A percentile compares a stretch with the other conserved stretches of the same genome.
Evolutionary conservation across 108 stramenopile species (phyloP).

Genomic region (Nannochloropsis salina): DNA sequence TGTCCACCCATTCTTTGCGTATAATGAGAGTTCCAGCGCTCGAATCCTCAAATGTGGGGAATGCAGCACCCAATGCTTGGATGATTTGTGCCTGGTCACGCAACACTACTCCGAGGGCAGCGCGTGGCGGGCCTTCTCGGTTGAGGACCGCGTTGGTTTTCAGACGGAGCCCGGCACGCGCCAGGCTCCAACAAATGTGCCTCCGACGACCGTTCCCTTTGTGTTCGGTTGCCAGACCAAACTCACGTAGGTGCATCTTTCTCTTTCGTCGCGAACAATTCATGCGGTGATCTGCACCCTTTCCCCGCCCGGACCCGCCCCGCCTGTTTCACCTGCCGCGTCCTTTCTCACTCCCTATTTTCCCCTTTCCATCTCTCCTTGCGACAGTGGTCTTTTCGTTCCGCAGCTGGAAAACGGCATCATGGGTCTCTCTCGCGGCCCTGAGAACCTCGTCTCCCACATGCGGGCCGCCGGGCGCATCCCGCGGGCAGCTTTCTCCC

Average conservation of each 20-base stretch:
- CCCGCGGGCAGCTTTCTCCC: background rate
- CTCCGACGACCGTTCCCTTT: background rate
- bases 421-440: slow-evolving; percentile 9
- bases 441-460: background rate
- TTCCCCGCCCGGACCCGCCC: no score
- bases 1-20: slow-evolving; percentile 16
- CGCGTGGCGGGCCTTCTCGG: background rate
- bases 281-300: no score
- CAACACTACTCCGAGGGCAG: background rate
- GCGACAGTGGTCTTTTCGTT: background rate
- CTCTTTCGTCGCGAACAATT: background rate
- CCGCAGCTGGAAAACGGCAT: slow-evolving; percentile 4
- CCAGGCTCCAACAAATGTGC: no score
- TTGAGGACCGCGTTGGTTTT: background rate
- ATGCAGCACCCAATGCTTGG: background rate
- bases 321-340: background rate
- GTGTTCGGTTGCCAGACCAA: slow-evolving; percentile 14
- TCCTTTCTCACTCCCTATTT: background rate
- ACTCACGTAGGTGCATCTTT: background rate
- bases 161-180: background rate
- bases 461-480: background rate
- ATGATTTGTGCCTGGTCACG: background rate
- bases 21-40: background rate
- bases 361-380: background rate
- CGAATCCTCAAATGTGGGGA: slow-evolving; percentile 2